Conservation (phyloP, 208 protist species). For the Leishmania aethiopica region DNA sequence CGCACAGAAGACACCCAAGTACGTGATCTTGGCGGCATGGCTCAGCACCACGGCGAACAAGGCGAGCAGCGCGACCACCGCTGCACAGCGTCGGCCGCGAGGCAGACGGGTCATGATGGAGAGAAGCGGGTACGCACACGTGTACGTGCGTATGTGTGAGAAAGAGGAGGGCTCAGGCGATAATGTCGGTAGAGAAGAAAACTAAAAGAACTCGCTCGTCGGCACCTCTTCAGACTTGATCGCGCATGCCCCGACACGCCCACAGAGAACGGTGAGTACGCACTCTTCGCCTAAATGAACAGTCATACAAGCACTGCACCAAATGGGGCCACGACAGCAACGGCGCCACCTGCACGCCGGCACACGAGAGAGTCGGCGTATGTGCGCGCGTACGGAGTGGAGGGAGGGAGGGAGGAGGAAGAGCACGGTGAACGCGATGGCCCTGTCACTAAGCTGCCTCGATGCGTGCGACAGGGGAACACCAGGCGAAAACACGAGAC, state of each 20-base stretch:
- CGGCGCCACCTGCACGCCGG: not conserved
- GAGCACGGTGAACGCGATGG: not conserved
- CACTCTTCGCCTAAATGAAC: not conserved
- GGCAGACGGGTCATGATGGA: not conserved
- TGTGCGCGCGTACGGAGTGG: not conserved
- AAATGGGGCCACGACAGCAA: not conserved
- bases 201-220: not conserved
- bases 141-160: not conserved
- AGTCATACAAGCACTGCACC: not conserved
- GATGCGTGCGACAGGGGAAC: not conserved
- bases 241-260: not conserved
- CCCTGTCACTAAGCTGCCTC: not conserved
- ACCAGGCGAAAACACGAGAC: not conserved
- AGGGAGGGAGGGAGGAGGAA: not conserved
- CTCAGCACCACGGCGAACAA: conserved; percentile 12
- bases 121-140: not conserved
- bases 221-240: not conserved
- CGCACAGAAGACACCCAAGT: conserved; percentile 37
- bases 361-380: not conserved
- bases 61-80: conserved; percentile 15
- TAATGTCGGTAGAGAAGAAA: not conserved
- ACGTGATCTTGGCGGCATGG: conserved; percentile 22
- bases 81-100: conserved; percentile 4
- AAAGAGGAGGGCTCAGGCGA: not conserved
- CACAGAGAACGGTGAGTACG: not conserved